Base-by-base conservation (phyloP, 495 filamentous ascomycete genomes). In the Penicillium coffeae region DNA sequence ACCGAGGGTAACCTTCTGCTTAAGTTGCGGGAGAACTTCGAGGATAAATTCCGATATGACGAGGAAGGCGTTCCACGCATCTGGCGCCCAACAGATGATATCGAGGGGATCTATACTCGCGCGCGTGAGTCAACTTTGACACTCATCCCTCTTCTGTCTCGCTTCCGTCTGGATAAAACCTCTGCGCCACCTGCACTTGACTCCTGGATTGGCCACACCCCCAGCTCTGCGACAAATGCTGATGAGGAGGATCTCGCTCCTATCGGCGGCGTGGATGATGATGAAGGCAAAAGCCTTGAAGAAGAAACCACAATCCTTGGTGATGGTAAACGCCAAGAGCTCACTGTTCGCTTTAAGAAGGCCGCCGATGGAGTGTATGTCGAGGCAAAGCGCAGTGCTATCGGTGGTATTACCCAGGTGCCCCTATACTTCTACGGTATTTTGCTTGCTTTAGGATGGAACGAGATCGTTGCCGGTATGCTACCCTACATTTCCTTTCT, bases 31-130 rank as follows among this genome's bases (percentile, higher is more conserved):
- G 93, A 98, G 70, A 97, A 96, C 68, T 98, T 98, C 54, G 93
- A 98, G 59, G 93, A 98, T 70, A 95, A 94, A 63, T 98, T 98
- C 78, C 87, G 93, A 47, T 98, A 98, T 58, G 94, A 98, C 53
- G 91, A 95, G 39, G 83, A 82, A 12, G 94, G 94, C 30, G 94
- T 98, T 2, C 93, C 93, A 3, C 77, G 93, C 32, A 95, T 98
- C 60, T 98, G 93, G 93, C 85, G 94, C 16, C 93, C 93, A 2
- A 91, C 86, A 0, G 93, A 98, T 64, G 93, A 97, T 63, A 97
- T 98, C 58, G 94, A 98, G 67, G 89, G 90, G 37, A 68, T 92
- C 40, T 98, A 96, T 63, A 95, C 91, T 10, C 81, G 79, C 38
- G 90, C 93, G 9, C 86, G 90, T 45, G 91, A 96, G 59, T 90